phyloP scores from a whole-genome alignment of 2,329 filamentous ascomycete species.

The Dendrostoma leiphaemia region DNA sequence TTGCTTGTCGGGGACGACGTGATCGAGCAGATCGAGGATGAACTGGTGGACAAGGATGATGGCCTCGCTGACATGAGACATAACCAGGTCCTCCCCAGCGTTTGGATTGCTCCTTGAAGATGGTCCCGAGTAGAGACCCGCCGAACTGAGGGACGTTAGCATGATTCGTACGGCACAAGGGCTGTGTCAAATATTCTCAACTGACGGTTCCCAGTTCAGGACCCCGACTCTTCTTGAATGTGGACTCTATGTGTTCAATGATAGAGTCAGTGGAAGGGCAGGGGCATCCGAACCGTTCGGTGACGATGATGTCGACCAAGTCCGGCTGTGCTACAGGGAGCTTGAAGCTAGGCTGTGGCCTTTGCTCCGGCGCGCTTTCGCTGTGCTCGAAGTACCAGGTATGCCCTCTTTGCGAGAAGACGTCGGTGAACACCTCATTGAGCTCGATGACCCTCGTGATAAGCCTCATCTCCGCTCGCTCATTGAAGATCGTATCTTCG shows the following conservation, averaged over 20 bases:
- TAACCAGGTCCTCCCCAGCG: conserved; percentile 51
- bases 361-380: conserved; percentile 20
- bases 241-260: conserved; percentile 39
- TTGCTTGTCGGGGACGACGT: conserved; percentile 40
- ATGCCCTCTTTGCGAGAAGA: conserved; percentile 30
- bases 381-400: conserved; percentile 21
- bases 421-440: conserved; percentile 33
- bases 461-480: conserved; percentile 28
- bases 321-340: conserved; percentile 19
- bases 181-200: conserved; percentile 28
- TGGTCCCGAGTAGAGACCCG: conserved; percentile 37
- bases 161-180: conserved; percentile 25
- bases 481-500: conserved; percentile 28
- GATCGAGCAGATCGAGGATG: conserved; percentile 40
- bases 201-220: conserved; percentile 55
- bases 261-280: conserved; percentile 30
- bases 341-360: neutral
- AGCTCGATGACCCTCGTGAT: conserved; percentile 37
- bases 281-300: conserved; percentile 21
- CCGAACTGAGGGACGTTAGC: conserved; percentile 30
- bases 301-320: conserved; percentile 28
- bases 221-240: conserved; percentile 45
- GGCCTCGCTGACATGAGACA: conserved; percentile 48
- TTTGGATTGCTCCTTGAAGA: conserved; percentile 51
- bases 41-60: conserved; percentile 53